Evolutionary conservation across 179 eudicot species (phyloP), one percentile per base, ranked within the genome.

Genomic region (Beta macrorhiza): DNA sequence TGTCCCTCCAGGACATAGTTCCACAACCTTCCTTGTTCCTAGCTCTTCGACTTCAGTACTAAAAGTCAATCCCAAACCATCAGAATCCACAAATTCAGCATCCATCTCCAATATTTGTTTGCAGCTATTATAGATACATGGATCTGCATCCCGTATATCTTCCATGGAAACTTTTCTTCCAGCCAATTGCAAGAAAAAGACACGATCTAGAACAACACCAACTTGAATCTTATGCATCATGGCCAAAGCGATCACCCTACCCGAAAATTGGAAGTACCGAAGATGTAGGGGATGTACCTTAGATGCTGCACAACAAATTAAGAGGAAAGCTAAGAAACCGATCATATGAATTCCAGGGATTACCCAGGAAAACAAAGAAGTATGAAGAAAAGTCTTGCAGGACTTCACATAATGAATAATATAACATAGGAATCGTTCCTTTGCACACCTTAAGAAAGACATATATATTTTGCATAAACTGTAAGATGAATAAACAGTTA

Each of bases 61-160:
- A 88, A 92, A 96, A 64, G 98, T 93, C 67, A 96, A 89, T 57
- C 90, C 92, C 49, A 96, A 82, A 73, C 86, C 92, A 88, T 94
- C 98, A 77, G 96, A 92, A 88, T 96, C 98, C 53, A 96, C 88
- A 75, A 87, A 80, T 61, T 83, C 91, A 68, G 95, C 85, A 85
- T 94, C 99, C 98, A 96, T 90, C 75, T 90, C 96, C 86, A 96
- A 82, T 45, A 96, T 91, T 81, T 94, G 88, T 83, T 91, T 96
- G 93, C 96, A 96, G 84, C 99, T 92, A 74, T 71, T 90, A 80
- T 92, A 94, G 77, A 96, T 62, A 69, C 78, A 86, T 65, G 99
- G 99, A 90, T 96, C 98, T 79, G 98, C 93, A 80, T 90, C 95
- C 74, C 78, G 86, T 65, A 96, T 87, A 86, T 94, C 98, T 84